Base-by-base conservation (phyloP, 768 basidiomycete genomes). In the Termitomyces sp. region DNA sequence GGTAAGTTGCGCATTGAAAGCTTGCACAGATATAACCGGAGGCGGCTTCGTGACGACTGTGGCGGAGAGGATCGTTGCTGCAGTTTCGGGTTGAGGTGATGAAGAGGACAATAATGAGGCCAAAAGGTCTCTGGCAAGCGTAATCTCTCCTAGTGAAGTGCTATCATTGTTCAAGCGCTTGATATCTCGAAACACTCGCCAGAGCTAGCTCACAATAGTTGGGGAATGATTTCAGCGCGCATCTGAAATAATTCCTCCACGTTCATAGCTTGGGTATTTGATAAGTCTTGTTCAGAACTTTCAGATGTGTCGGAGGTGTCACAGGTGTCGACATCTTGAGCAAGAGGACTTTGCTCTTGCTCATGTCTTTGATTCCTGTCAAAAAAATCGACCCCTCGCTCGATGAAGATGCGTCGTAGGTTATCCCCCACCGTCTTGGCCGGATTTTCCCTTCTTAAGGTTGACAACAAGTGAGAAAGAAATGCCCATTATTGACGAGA, bases 111-210 rank as follows among this genome's bases (percentile, higher is more conserved):
- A 71, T 14, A 92, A 72, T 27, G 83, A 75, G 24, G 78, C 73
- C 29, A 94, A 72, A 24, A 94, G 74, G 59, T 91, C 88, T 61
- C 80, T 81, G 10, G 90, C 90, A 55, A 86, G 85, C 7, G 82
- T 79, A 81, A 93, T 88, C 70, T 94, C 92, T 56, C 90, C 90
- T 47, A 86, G 71, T 27, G 90, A 88, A 59, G 85, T 80, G 61
- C 90, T 91, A 48, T 41, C 39, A 55, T 53, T 29, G 53, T 60
- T 65, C 56, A 62, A 50, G 54, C 42, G 24, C 24, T 47, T 46
- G 42, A 26, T n/a, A n/a, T 39, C 14, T 55, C 27, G 16, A 43
- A 26, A 24, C 18, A 42, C 26, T 31, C 31, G 37, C 27, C 12
- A 47, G 55, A 56, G 13, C n/a, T 37, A 12, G 79, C 91, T 69